phyloP scores from a whole-genome alignment of 2,329 filamentous ascomycete species.

The Botrytis fabae region DNA sequence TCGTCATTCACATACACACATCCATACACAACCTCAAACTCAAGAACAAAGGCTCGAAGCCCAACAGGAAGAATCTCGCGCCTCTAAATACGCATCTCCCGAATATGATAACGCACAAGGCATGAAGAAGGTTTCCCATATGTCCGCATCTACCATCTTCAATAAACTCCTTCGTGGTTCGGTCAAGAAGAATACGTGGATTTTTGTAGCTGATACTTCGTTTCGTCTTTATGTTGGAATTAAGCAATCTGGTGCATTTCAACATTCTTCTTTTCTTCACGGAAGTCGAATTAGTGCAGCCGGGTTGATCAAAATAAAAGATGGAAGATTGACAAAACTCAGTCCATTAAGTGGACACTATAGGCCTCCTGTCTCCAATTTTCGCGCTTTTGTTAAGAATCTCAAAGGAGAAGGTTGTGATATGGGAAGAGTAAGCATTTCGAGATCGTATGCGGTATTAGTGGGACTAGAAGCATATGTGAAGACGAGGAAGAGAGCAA shows the following conservation, averaged over 20 bases:
- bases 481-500: slow-evolving; percentile 63
- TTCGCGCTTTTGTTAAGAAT: slow-evolving; percentile 74
- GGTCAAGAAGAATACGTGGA: slow-evolving; percentile 87
- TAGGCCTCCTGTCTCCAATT: slow-evolving; percentile 74
- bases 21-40: slow-evolving; percentile 27
- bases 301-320: slow-evolving; percentile 80
- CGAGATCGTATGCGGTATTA: slow-evolving; percentile 77
- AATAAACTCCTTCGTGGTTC: slow-evolving; percentile 77
- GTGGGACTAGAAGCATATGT: slow-evolving; percentile 80
- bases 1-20: slow-evolving; percentile 5
- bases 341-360: slow-evolving; percentile 79
- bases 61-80: slow-evolving; percentile 56
- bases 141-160: slow-evolving; percentile 71
- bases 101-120: slow-evolving; percentile 62
- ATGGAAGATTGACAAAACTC: slow-evolving; percentile 73
- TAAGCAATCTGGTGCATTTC: slow-evolving; percentile 84
- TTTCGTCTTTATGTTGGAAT: slow-evolving; percentile 88
- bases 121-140: slow-evolving; percentile 61
- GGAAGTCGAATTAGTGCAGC: slow-evolving; percentile 80
- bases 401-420: slow-evolving; percentile 75
- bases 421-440: slow-evolving; percentile 75
- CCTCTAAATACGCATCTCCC: slow-evolving; percentile 64
- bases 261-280: slow-evolving; percentile 86
- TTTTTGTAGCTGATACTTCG: slow-evolving; percentile 84
- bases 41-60: slow-evolving; percentile 41